Percentiles rank a stretch among this genome's conserved stretches.
These are phyloP conservation scores for Podosphaera xanthii DNA, from an alignment of 2,329 filamentous ascomycete genomes.

Conservation along the genomic window DNA sequence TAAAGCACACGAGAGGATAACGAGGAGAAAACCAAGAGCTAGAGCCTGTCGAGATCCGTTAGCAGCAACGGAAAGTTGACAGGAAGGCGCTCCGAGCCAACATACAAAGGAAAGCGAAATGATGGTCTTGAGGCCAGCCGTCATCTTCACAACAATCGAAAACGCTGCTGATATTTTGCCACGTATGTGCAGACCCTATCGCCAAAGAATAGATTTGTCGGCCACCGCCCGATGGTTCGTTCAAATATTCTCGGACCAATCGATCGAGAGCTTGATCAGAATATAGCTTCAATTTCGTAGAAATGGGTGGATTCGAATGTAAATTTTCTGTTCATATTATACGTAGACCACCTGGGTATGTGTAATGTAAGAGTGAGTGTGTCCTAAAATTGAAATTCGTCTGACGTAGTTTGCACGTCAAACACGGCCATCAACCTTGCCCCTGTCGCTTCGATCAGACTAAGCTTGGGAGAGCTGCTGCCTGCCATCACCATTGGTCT, in stretches of 20 bases:
- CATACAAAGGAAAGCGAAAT: slow-evolving; percentile 88
- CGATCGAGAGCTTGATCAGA: too few species aligned
- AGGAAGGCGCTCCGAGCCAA: background rate
- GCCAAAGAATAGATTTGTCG: too few species aligned
- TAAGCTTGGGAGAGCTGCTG: background rate
- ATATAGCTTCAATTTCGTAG: too few species aligned
- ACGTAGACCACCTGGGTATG: background rate
- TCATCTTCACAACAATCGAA: slow-evolving; percentile 20
- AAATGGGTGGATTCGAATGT: background rate
- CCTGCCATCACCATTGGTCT: background rate
- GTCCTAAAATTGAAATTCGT: background rate
- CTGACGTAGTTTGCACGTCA: background rate
- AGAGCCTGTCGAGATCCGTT: slow-evolving; percentile 36
- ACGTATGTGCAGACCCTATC: background rate
- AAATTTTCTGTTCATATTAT: background rate
- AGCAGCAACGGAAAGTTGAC: background rate
- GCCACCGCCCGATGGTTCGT: too few species aligned
- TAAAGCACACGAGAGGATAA: slow-evolving; percentile 90
- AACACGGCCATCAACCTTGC: background rate
- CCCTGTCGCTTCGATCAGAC: background rate
- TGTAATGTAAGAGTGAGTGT: background rate
- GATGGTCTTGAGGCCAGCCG: slow-evolving; percentile 94
- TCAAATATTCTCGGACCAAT: too few species aligned
- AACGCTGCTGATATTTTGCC: background rate
- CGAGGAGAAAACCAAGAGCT: slow-evolving; percentile 93